These are phyloP conservation scores for Saccharomycopsis sp. DNA, from an alignment of 805 yeast genomes.

Conservation along the genomic window DNA sequence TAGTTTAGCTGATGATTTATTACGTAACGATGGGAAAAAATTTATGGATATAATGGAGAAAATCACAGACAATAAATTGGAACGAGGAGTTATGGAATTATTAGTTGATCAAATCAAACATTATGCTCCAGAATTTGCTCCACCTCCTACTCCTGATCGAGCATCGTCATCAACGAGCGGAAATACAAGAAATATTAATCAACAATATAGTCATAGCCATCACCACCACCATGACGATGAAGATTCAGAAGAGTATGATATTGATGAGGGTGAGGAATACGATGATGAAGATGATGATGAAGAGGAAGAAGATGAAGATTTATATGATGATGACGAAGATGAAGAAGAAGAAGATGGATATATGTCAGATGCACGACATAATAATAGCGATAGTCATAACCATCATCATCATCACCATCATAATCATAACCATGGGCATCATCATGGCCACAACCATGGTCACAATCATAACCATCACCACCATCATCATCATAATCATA, in stretches of 20 bases:
- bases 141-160: too few species aligned
- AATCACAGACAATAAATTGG: constrained; percentile 30
- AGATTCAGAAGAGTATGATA: constrained; percentile 26
- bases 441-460: constrained; percentile 26
- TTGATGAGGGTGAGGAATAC: constrained; percentile 66
- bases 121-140: too few species aligned
- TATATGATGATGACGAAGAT: background rate
- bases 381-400: background rate
- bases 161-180: too few species aligned
- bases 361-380: too few species aligned
- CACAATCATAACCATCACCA: constrained; percentile 20
- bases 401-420: background rate
- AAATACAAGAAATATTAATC: background rate
- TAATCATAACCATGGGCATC: constrained; percentile 2
- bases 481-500: constrained; percentile 27
- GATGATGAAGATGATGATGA: constrained; percentile 88
- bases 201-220: background rate
- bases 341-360: background rate
- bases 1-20: constrained; percentile 59
- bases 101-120: background rate
- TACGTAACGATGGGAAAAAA: constrained; percentile 56
- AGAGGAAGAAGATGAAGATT: constrained; percentile 47
- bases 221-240: background rate
- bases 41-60: constrained; percentile 64
- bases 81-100: background rate